Percentiles rank a stretch among this genome's conserved stretches.
These are phyloP conservation scores for Misopates orontium DNA, from an alignment of 257 asterid genomes.

Conservation along the genomic window DNA sequence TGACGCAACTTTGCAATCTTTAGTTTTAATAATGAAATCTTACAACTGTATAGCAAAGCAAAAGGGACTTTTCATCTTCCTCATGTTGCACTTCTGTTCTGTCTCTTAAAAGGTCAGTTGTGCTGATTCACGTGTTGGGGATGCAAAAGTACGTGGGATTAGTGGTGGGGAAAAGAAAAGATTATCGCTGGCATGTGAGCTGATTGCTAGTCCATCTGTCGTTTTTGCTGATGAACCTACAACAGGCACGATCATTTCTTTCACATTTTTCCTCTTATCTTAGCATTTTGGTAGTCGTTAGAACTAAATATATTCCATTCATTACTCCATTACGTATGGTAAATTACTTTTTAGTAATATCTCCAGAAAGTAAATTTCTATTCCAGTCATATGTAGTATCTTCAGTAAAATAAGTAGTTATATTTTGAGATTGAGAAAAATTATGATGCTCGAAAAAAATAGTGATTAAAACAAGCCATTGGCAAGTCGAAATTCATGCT, in stretches of 20 bases:
- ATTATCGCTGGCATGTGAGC: slow-evolving; percentile 89
- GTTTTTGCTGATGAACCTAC: slow-evolving; percentile 98
- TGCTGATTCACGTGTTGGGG: slow-evolving; percentile 96
- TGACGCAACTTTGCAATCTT: neutral
- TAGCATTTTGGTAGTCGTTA: slow-evolving; percentile 8
- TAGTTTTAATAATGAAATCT: neutral
- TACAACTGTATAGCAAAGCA: slow-evolving; percentile 11
- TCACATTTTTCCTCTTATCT: slow-evolving; percentile 11
- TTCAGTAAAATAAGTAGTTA: neutral
- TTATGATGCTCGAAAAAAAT: neutral
- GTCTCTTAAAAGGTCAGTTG: slow-evolving; percentile 65
- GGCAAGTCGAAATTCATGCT: neutral
- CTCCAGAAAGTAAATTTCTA: neutral
- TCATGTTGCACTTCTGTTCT: slow-evolving; percentile 28
- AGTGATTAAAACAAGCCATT: neutral
- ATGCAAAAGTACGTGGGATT: slow-evolving; percentile 94
- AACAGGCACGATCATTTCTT: slow-evolving; percentile 57
- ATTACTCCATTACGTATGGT: slow-evolving; percentile 1
- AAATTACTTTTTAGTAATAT: neutral
- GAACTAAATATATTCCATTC: slow-evolving; percentile 11
- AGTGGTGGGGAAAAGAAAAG: slow-evolving; percentile 99
- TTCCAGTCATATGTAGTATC: slow-evolving; percentile 3
- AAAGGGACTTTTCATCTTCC: slow-evolving; percentile 22
- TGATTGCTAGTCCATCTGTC: slow-evolving; percentile 98
- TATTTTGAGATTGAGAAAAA: neutral